Conservation (phyloP, 2,329 filamentous ascomycete genomes). For the Xylariaceae sp. region DNA sequence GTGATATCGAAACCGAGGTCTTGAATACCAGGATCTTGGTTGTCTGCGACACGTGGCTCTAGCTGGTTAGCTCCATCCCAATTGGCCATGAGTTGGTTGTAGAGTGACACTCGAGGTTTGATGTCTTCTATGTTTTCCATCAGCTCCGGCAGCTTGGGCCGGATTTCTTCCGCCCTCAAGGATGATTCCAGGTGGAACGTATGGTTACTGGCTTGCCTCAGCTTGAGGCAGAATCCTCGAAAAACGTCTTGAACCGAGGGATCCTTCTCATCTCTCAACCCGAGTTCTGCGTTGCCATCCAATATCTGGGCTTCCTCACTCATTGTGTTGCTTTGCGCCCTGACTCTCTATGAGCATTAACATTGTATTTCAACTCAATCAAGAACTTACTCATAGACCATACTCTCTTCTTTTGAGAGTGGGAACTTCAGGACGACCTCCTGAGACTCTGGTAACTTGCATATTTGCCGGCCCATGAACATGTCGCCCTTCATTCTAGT, state of each 20-base stretch:
- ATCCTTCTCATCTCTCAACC: background rate
- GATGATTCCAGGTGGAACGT: slow-evolving; percentile 3
- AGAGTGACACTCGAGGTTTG: background rate
- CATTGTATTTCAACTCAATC: background rate
- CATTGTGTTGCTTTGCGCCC: background rate
- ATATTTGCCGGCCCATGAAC: slow-evolving; percentile 10
- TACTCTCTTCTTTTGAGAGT: slow-evolving; percentile 3
- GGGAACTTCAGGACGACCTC: background rate
- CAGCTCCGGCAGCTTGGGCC: too few species aligned
- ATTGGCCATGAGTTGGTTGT: background rate
- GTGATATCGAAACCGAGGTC: slow-evolving; percentile 1
- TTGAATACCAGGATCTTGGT: background rate
- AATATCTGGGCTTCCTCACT: background rate
- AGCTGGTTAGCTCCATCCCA: background rate
- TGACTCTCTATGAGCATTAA: slow-evolving; percentile 2
- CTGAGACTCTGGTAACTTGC: slow-evolving; percentile 6
- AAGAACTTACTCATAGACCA: slow-evolving; percentile 6
- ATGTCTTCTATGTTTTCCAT: too few species aligned
- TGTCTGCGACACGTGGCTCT: background rate
- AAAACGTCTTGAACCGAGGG: background rate
- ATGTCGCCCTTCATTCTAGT: slow-evolving; percentile 8
- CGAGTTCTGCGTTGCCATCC: background rate
- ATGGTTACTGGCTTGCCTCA: slow-evolving; percentile 15
- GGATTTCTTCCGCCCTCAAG: background rate
- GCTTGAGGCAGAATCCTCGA: background rate